phyloP scores from a whole-genome alignment of 129 eudicot species.

The Dittrichia graveolens region DNA sequence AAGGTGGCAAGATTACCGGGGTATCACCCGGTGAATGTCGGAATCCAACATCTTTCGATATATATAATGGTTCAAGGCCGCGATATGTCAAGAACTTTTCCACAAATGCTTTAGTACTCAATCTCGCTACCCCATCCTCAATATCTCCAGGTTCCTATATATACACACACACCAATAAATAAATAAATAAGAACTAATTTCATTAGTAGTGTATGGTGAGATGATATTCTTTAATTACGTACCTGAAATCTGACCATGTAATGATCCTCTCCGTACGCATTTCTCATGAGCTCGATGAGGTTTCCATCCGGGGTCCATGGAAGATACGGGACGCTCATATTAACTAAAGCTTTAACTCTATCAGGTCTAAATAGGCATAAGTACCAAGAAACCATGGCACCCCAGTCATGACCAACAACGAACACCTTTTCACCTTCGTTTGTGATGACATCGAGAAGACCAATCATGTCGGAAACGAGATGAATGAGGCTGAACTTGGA shows the following conservation, averaged over 20 bases:
- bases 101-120: constrained; percentile 35
- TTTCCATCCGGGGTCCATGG: constrained; percentile 36
- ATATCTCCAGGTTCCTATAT: constrained; percentile 52
- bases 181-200: background rate
- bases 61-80: constrained; percentile 38
- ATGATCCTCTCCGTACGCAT: constrained; percentile 42
- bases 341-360: constrained; percentile 41
- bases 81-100: constrained; percentile 45
- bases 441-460: constrained; percentile 28
- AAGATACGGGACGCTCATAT: constrained; percentile 37
- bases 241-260: constrained; percentile 57
- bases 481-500: constrained; percentile 39
- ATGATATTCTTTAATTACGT: background rate
- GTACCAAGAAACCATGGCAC: constrained; percentile 42
- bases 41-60: constrained; percentile 46
- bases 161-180: background rate
- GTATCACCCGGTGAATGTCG: constrained; percentile 29
- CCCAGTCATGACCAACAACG: constrained; percentile 56
- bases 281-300: constrained; percentile 3
- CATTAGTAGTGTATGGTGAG: background rate
- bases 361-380: constrained; percentile 45
- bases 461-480: constrained; percentile 41
- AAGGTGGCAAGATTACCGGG: constrained; percentile 48
- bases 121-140: constrained; percentile 47
- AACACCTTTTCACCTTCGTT: constrained; percentile 38